Evolutionary conservation across 164 flowering plant genomes (phyloP).

Genomic region (Aristolochia californica): DNA sequence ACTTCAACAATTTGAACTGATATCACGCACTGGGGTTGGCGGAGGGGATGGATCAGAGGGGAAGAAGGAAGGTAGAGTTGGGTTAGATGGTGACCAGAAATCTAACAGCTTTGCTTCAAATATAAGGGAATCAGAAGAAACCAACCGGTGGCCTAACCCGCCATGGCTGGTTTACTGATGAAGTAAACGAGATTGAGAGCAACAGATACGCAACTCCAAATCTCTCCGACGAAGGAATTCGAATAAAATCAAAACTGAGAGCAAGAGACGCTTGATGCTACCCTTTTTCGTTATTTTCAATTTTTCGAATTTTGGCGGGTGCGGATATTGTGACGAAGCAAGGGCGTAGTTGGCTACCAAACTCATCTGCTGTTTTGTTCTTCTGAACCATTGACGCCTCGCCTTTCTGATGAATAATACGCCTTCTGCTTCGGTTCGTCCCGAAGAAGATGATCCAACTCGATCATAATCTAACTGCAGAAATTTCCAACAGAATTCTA

Average conservation of each 20-base stretch:
- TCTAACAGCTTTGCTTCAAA: slow-evolving; percentile 57
- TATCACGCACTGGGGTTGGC: not conserved
- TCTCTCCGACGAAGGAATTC: slow-evolving; percentile 1
- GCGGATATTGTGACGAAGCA: slow-evolving; percentile 1
- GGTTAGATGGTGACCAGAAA: slow-evolving; percentile 82
- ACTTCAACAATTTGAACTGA: not conserved
- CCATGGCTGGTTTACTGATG: slow-evolving; percentile 19
- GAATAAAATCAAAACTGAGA: slow-evolving; percentile 2
- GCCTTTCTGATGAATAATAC: not conserved
- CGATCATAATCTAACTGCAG: too few relatives aligned
- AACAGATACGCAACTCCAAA: slow-evolving; percentile 8
- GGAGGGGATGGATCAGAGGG: slow-evolving; percentile 6
- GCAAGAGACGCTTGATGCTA: not conserved
- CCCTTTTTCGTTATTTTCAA: not conserved
- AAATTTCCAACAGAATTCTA: too few relatives aligned
- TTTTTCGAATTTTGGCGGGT: slow-evolving; percentile 16
- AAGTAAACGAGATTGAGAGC: slow-evolving; percentile 21
- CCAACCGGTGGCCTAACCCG: slow-evolving; percentile 61
- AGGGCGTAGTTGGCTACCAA: slow-evolving; percentile 14
- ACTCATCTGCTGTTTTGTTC: slow-evolving; percentile 2
- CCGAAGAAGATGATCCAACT: not conserved
- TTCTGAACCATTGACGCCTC: not conserved
- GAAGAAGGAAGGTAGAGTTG: slow-evolving; percentile 36
- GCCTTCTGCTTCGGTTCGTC: not conserved
- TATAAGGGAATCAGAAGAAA: slow-evolving; percentile 35